A percentile compares a stretch with the other conserved stretches of the same genome.
Conservation (phyloP, 148 eudicot species). For the Vaccinium corymbosum region DNA sequence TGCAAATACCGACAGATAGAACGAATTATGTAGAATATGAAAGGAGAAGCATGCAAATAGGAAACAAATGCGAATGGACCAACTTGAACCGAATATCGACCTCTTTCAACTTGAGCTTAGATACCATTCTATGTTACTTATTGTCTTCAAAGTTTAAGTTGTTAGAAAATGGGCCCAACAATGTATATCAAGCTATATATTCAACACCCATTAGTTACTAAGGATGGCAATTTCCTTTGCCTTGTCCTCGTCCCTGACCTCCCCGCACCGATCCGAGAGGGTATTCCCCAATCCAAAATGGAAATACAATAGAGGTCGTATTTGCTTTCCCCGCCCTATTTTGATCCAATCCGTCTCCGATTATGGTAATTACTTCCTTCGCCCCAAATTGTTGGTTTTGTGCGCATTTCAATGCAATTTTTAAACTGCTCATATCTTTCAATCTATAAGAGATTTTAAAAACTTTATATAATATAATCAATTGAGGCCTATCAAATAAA, state of each 20-base stretch:
- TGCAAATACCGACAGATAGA: neutral
- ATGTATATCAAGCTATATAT: neutral
- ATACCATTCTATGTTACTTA: neutral
- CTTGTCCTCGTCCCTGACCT: neutral
- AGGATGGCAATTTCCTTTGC: neutral
- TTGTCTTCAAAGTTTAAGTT: neutral
- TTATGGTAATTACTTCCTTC: too few species aligned
- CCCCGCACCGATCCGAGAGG: neutral
- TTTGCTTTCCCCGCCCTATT: too few species aligned
- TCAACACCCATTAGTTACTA: neutral
- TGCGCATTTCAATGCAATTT: too few species aligned
- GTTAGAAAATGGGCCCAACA: neutral
- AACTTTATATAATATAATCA: too few species aligned
- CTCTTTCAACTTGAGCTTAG: neutral
- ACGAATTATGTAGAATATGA: too few species aligned
- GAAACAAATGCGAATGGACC: neutral
- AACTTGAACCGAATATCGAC: neutral
- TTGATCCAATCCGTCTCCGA: too few species aligned
- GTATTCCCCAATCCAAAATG: neutral
- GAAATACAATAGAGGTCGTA: too few species aligned
- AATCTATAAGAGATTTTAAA: too few species aligned
- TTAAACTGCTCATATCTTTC: too few species aligned
- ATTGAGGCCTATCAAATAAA: too few species aligned
- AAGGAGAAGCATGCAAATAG: neutral
- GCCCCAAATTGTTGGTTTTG: too few species aligned